Evolutionary conservation across 106 monocot genomes (phyloP), one percentile per base, ranked within the genome.

Genomic region (Agapanthus africanus): DNA sequence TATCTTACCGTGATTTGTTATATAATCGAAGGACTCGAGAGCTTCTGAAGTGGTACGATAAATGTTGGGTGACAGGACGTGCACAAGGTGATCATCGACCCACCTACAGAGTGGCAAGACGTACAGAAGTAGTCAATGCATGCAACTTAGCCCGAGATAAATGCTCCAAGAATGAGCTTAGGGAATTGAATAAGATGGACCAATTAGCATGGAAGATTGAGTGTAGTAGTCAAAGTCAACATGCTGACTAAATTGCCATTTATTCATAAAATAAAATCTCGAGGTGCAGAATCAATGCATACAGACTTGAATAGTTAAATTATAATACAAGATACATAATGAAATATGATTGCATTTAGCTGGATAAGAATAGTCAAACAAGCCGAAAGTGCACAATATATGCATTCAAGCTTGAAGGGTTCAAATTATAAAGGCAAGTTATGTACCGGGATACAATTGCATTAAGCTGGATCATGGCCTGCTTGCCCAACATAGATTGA

Each of bases 21-120:
- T 87, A 63, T 94, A 94, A 63, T 94, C 87, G 69, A 94, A 94
- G 8, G 94, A 90, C 72, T 94, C 90, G 54, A 90, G 68, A 46
- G 94, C 90, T 71, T 90, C 90, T 26, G 90, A 94, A 35, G 90
- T 76, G 46, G 73, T 87, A n/a, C 94, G 61, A 67, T 94, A 94
- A 70, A 94, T 94, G 46, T 94, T 94, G 69, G 94, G 94, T 31
- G 94, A 87, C 73, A 94, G 54, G 37, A 90, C 71, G 67, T 94
- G 94, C 22, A 94, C 94, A 63, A 94, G 79, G 54, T 94, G 87
- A 13, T 85, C 82, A 79, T 90, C 94, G 54, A 90, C 94, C 94
- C 94, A 94, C 74, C 94, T 94, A 70, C 19, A 74, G 66, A 22
- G 28, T 30, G 19, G 35, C 14, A 69, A 59, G 19, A 59, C 40